Evolutionary conservation across 2,329 filamentous ascomycete species (phyloP).

Genomic region (Sporothrix brasiliensis): DNA sequence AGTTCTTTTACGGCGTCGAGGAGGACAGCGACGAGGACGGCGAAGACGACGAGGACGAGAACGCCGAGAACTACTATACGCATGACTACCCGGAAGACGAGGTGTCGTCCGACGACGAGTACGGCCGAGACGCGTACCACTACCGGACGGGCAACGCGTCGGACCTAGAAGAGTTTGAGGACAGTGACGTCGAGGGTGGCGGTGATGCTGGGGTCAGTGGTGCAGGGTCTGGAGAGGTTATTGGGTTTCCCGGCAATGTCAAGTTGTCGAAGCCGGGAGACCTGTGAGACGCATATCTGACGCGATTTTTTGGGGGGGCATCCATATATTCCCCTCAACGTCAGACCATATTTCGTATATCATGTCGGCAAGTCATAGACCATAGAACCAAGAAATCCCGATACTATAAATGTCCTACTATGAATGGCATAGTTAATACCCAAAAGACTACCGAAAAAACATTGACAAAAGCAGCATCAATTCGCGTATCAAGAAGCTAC

Average conservation of each 20-base stretch:
- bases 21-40: slow-evolving; percentile 65
- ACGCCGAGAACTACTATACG: slow-evolving; percentile 76
- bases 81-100: slow-evolving; percentile 83
- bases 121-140: slow-evolving; percentile 57
- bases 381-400: background rate
- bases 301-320: background rate
- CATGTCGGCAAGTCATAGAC: background rate
- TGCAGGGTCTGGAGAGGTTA: background rate
- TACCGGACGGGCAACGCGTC: slow-evolving; percentile 59
- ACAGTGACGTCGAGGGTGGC: slow-evolving; percentile 46
- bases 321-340: background rate
- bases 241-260: background rate
- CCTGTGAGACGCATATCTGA: background rate
- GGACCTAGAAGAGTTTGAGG: slow-evolving; percentile 58
- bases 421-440: too few species aligned
- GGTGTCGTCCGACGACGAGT: slow-evolving; percentile 70
- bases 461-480: background rate
- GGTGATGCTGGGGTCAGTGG: slow-evolving; percentile 37
- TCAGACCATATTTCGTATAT: background rate
- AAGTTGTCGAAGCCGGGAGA: slow-evolving; percentile 15
- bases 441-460: too few species aligned
- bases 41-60: slow-evolving; percentile 67
- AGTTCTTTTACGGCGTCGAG: slow-evolving; percentile 62
- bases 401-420: background rate
- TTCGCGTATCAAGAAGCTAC: background rate